These are phyloP conservation scores for Wallemia mellicola DNA, from an alignment of 1,284 basidiomycete genomes.

Conservation along the genomic window DNA sequence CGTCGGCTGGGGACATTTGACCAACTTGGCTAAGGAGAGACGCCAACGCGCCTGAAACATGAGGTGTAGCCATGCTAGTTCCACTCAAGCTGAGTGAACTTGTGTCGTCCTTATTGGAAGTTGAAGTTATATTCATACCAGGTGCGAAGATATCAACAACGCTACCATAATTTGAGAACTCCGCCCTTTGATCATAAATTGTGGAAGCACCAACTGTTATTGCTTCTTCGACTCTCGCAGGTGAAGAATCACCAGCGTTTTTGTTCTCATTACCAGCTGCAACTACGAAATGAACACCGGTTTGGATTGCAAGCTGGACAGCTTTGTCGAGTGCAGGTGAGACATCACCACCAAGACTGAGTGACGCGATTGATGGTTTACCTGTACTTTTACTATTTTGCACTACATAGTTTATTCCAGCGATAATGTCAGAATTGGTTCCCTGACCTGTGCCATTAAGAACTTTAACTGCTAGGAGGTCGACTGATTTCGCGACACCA, in stretches of 20 bases:
- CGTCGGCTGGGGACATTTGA: neutral
- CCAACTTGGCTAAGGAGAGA: neutral
- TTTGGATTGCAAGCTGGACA: conserved; percentile 3
- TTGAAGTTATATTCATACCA: conserved; percentile 11
- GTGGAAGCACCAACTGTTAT: conserved; percentile 16
- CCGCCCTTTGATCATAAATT: conserved; percentile 14
- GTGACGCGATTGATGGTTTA: conserved; percentile 7
- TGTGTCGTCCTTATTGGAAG: neutral
- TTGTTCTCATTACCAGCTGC: conserved; percentile 10
- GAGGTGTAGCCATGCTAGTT: neutral
- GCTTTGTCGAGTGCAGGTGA: conserved; percentile 6
- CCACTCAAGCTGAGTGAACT: neutral
- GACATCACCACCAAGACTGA: conserved; percentile 6
- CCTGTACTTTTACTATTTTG: conserved; percentile 2
- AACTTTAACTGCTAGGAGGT: neutral
- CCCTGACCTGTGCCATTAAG: neutral
- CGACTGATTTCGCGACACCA: neutral
- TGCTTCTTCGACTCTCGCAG: conserved; percentile 13
- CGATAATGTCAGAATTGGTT: conserved; percentile 3
- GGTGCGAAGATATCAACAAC: conserved; percentile 17
- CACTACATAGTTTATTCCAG: conserved; percentile 6
- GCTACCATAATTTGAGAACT: conserved; percentile 15
- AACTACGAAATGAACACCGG: conserved; percentile 6
- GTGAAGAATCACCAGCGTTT: conserved; percentile 15
- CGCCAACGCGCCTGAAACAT: neutral